Conservation (phyloP, 257 asterid genomes). For the Asclepias syriaca region DNA sequence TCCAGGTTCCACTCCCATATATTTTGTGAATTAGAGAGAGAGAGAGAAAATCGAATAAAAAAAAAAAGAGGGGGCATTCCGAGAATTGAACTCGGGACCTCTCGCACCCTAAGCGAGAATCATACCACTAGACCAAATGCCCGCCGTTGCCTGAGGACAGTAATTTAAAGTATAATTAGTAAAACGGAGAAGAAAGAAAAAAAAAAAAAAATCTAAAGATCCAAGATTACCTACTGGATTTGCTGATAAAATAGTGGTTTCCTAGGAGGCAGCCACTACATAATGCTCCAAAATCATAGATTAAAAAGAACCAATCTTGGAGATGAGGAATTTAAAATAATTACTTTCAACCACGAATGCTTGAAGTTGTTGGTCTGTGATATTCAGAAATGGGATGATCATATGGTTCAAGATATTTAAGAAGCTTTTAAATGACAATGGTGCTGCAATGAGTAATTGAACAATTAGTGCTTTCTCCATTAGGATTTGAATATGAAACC, state of each 20-base stretch:
- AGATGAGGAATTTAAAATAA: neutral
- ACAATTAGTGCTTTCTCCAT: conserved; percentile 11
- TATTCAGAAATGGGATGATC: neutral
- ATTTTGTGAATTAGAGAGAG: neutral
- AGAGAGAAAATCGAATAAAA: neutral
- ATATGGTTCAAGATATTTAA: neutral
- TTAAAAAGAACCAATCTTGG: neutral
- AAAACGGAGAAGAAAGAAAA: too few relatives aligned
- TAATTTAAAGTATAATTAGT: too few relatives aligned
- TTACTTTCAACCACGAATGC: neutral
- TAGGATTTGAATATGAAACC: neutral
- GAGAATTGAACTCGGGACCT: conserved; percentile 86
- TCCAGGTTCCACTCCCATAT: neutral
- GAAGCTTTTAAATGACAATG: neutral
- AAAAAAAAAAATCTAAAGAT: too few relatives aligned
- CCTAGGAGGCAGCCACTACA: neutral
- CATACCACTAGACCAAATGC: conserved; percentile 86
- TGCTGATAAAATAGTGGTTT: neutral
- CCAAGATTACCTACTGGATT: too few relatives aligned
- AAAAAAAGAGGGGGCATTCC: conserved; percentile 48
- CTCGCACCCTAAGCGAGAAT: conserved; percentile 89
- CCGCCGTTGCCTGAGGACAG: neutral
- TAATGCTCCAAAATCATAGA: neutral
- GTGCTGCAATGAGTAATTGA: neutral
- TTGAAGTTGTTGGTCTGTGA: neutral